Percentiles rank a stretch among this genome's conserved stretches.
phyloP scores from a whole-genome alignment of 805 yeast genomes.

The Teunomyces aglyptinius region DNA sequence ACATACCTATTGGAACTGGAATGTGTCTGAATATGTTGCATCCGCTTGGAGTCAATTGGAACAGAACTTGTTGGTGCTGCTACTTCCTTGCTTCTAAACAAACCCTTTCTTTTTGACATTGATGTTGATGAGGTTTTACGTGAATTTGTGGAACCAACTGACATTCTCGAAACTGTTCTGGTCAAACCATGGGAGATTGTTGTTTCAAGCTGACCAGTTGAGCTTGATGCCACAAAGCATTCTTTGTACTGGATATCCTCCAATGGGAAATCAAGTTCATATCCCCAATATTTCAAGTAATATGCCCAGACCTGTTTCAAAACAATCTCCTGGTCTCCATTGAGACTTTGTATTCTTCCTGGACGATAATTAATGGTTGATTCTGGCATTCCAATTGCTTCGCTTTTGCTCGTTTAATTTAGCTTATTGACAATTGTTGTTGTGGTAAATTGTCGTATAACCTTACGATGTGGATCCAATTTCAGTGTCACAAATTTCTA shows the following conservation, averaged over 20 bases:
- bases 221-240: slow-evolving; percentile 32
- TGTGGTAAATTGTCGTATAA: neutral
- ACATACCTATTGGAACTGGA: slow-evolving; percentile 25
- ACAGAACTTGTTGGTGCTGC: slow-evolving; percentile 9
- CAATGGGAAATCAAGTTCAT: slow-evolving; percentile 28
- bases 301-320: slow-evolving; percentile 74
- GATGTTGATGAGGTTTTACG: slow-evolving; percentile 19
- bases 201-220: slow-evolving; percentile 11
- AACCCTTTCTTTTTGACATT: slow-evolving; percentile 26
- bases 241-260: slow-evolving; percentile 29
- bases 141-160: slow-evolving; percentile 24
- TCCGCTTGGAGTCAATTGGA: slow-evolving; percentile 25
- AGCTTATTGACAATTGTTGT: no score
- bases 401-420: neutral
- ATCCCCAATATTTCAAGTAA: slow-evolving; percentile 58
- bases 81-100: slow-evolving; percentile 21
- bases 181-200: slow-evolving; percentile 15
- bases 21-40: slow-evolving; percentile 25
- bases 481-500: neutral
- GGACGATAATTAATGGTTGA: slow-evolving; percentile 22
- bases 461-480: neutral
- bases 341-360: slow-evolving; percentile 38
- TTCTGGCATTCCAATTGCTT: neutral
- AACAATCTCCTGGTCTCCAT: slow-evolving; percentile 55
- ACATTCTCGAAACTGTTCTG: slow-evolving; percentile 21